Evolutionary conservation across 2,329 filamentous ascomycete genomes (phyloP), one percentile per base, ranked within the genome.

Genomic region (Cryphonectria nitschkei): DNA sequence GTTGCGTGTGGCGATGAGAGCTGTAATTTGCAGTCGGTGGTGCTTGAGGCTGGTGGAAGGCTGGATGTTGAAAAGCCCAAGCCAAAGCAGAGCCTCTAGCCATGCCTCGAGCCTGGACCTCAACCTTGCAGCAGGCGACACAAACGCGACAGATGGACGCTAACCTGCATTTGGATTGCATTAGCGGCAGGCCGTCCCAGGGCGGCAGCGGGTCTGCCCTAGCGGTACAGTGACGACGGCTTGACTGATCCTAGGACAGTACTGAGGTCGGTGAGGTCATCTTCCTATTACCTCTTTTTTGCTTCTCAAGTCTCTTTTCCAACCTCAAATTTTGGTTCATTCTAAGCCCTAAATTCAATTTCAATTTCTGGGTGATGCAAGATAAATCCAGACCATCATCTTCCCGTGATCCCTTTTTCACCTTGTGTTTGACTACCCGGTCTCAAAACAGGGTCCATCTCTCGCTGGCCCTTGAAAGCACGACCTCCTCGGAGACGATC

Each of bases 41-140:
- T 58, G 34, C 39, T 52, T n/a, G 41, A 29, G 13, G 54, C n/a
- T 65, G 29, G 52, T 41, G 41, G 39, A 22, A 63, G 39, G 66
- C 54, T 67, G 62, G 56, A 67, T 63, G 68, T 67, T 63, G 61
- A 71, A 68, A 68, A 71, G 66, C 68, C 50, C 54, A 64, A 62
- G 56, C 16, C 46, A 43, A 54, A 29, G 52, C 26, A 29, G 50
- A 32, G 60, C 29, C 62, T 41, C 61, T 29, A n/a, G 60, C 39
- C 7, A 3, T 19, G 26, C 62, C 41, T 65, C 26, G 43, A 16
- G 8, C 22, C 26, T 46, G 39, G 43, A 6, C 37, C 9, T 52
- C 26, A 32, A 34, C 29, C 62, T 29, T 65, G 62, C 62, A 14
- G 62, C 43, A 13, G 41, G 61, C 62, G 37, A 16, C 29, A 52